Percentiles rank a stretch among this genome's conserved stretches.
Evolutionary conservation across 768 basidiomycete genomes (phyloP).

Genomic region (Kwoniella bestiolae): DNA sequence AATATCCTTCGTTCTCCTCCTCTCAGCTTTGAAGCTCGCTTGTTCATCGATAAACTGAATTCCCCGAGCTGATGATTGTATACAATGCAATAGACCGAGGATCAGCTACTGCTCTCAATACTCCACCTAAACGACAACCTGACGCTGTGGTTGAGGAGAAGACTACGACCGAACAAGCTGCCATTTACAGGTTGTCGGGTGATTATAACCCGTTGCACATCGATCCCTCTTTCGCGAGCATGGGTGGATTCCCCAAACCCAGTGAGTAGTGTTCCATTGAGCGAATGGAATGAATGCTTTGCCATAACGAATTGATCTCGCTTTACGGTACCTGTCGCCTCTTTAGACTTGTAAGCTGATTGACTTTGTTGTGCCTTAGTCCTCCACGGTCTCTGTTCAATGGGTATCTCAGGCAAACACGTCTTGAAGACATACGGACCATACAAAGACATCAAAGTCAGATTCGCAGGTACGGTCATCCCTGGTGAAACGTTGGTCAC

Average conservation of each 20-base stretch:
- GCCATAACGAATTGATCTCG: too few relatives aligned
- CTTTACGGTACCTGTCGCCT: too few relatives aligned
- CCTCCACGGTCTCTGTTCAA: conserved; percentile 74
- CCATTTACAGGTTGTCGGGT: conserved; percentile 88
- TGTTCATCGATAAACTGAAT: too few relatives aligned
- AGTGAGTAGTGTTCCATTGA: conserved; percentile 58
- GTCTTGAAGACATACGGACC: conserved; percentile 82
- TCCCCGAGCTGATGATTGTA: too few relatives aligned
- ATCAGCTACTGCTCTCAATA: conserved; percentile 78
- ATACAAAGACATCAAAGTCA: conserved; percentile 92
- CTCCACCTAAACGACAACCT: conserved; percentile 77
- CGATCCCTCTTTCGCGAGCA: conserved; percentile 87
- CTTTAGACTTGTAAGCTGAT: too few relatives aligned
- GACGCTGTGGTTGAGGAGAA: conserved; percentile 88
- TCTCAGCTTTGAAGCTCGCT: too few relatives aligned
- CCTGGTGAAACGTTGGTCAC: conserved; percentile 95
- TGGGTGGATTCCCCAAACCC: conserved; percentile 92
- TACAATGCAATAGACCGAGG: conserved; percentile 74
- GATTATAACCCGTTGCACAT: conserved; percentile 93
- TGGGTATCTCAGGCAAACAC: conserved; percentile 93
- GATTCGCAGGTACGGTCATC: conserved; percentile 90
- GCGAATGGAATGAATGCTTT: too few relatives aligned
- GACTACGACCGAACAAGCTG: conserved; percentile 80
- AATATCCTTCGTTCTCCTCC: not conserved
- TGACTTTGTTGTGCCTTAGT: conserved; percentile 34